A percentile compares a stretch with the other conserved stretches of the same genome.
These are phyloP conservation scores for Ceratocystis cubensis DNA, from an alignment of 2,329 filamentous ascomycete genomes.

Conservation along the genomic window DNA sequence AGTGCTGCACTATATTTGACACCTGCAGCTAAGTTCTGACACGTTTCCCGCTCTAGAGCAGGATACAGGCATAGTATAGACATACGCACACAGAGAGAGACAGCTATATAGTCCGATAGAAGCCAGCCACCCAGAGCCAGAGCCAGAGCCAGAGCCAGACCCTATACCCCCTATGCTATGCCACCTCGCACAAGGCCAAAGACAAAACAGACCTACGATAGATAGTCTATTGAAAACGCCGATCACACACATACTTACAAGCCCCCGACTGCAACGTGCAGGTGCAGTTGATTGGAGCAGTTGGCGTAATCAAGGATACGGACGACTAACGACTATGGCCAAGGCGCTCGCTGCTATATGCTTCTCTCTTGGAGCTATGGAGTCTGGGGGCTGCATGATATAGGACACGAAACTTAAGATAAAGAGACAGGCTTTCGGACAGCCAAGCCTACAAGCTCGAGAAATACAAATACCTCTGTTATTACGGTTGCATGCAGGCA, in stretches of 20 bases:
- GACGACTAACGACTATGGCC: too few relatives aligned
- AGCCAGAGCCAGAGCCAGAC: background rate
- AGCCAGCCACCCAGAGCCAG: background rate
- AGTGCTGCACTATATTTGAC: background rate
- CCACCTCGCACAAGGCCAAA: background rate
- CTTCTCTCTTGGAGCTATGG: too few relatives aligned
- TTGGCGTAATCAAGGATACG: too few relatives aligned
- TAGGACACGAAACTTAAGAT: too few relatives aligned
- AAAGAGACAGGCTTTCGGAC: background rate
- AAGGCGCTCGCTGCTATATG: too few relatives aligned
- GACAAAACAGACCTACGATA: background rate
- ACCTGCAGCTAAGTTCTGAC: background rate
- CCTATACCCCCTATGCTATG: background rate
- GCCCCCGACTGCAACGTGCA: too few relatives aligned
- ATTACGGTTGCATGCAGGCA: background rate
- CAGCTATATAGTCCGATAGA: background rate
- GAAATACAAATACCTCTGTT: background rate
- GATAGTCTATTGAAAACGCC: too few relatives aligned
- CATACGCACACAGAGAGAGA: background rate
- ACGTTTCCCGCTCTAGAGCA: background rate
- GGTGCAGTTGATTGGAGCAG: too few relatives aligned
- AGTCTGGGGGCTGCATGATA: too few relatives aligned
- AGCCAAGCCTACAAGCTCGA: background rate
- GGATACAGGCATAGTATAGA: background rate
- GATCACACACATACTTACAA: too few relatives aligned